A percentile compares a stretch with the other conserved stretches of the same genome.
Evolutionary conservation across 83 land plant species (phyloP).

Genomic region (Diphasiastrum complanatum): DNA sequence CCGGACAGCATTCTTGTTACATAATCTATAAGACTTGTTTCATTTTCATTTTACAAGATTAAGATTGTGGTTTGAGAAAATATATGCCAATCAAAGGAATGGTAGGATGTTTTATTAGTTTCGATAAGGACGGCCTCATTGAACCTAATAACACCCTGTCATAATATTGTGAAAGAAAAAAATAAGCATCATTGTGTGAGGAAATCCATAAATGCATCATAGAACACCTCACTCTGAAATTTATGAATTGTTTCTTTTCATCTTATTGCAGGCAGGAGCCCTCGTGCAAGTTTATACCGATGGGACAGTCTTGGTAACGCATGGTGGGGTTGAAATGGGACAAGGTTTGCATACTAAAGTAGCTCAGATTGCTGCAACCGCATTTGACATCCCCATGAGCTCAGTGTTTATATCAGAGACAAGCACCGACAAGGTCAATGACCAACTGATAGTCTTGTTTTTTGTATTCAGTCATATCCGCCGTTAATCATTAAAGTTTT

Average conservation of each 20-base stretch:
- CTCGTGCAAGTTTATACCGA: conserved; percentile 93
- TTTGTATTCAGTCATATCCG: background rate
- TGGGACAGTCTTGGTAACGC: conserved; percentile 93
- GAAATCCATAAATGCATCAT: no score
- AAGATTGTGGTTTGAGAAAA: background rate
- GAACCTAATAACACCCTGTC: no score
- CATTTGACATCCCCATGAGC: conserved; percentile 70
- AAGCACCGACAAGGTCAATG: conserved; percentile 85
- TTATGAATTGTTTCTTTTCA: background rate
- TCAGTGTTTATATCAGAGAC: conserved; percentile 93
- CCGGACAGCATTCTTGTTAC: no score
- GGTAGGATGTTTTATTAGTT: no score
- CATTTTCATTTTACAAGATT: no score
- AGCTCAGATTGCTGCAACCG: conserved; percentile 88
- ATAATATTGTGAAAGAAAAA: no score
- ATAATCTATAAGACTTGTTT: no score
- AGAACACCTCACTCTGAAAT: no score
- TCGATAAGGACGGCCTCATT: no score
- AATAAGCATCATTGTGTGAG: no score
- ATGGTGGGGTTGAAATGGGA: conserved; percentile 99
- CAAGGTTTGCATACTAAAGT: conserved; percentile 95
- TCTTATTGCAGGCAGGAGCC: conserved; percentile 72
- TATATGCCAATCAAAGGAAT: no score
- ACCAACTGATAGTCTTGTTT: background rate
- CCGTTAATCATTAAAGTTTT: no score